A percentile compares a stretch with the other conserved stretches of the same genome.
phyloP scores from a whole-genome alignment of 2,329 filamentous ascomycete genomes.

The Hymenoscyphus fructigenus region DNA sequence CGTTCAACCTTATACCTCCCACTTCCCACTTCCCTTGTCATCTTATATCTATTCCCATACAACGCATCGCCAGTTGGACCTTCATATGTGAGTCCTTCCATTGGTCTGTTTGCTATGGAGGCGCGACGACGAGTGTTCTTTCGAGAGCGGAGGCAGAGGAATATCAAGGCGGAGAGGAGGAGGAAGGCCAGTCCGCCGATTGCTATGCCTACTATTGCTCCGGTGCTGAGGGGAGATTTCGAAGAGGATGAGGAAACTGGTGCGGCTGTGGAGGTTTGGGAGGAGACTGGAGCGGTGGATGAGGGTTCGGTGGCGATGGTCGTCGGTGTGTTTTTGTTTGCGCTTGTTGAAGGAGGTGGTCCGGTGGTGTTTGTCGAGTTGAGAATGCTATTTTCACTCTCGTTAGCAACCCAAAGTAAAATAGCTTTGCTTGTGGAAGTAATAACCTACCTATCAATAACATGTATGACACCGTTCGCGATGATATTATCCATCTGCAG shows the following conservation, averaged over 20 bases:
- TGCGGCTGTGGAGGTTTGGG: neutral
- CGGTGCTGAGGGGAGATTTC: neutral
- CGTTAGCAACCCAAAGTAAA: no score
- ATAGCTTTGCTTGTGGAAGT: no score
- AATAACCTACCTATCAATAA: slow-evolving; percentile 53
- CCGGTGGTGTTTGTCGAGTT: slow-evolving; percentile 16
- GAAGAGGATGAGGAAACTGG: neutral
- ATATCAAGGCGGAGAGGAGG: neutral
- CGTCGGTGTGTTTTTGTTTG: neutral
- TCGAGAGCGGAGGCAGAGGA: neutral
- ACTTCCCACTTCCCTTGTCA: neutral
- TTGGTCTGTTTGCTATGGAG: neutral
- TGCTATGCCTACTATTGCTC: neutral
- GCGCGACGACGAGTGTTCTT: neutral
- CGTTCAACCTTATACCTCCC: neutral
- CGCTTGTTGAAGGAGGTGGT: slow-evolving; percentile 5
- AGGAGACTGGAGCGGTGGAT: neutral
- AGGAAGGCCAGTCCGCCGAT: neutral
- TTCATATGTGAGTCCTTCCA: neutral
- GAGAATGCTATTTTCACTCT: slow-evolving; percentile 12
- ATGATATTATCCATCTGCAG: slow-evolving; percentile 49
- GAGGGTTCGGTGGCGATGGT: neutral
- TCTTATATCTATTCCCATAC: neutral
- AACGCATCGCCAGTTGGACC: neutral
- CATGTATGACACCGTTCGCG: slow-evolving; percentile 56